Base-by-base conservation (phyloP, 495 filamentous ascomycete species). In the Hyphodiscus hymeniophilus region DNA sequence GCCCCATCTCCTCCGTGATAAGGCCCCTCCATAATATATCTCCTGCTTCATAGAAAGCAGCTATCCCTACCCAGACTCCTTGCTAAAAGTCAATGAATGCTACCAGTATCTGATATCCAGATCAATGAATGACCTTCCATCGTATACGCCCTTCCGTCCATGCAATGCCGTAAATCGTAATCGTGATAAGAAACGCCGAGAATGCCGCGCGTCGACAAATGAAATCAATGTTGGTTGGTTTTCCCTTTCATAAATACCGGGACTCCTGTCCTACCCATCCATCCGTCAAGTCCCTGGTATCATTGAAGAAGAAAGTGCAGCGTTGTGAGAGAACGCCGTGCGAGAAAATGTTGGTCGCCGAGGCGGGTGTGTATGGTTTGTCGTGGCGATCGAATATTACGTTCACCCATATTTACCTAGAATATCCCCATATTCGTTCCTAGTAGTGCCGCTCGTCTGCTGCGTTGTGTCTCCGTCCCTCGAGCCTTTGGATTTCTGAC, bases 401-500 rank as follows among this genome's bases (percentile, higher is more conserved):
- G 17, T 39, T 35, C 16, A 30, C 28, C 42, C 38, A 58, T 20
- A n/a, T 39, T 35, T 17, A 36, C 23, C 43, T 42, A 58, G 40
- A 58, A 58, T 15, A 40, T 31, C 17, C 41, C 47, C 28, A 58
- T 58, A 6, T 18, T 52, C 15, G 42, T 34, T 22, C 52, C 59
- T 28, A 56, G 49, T 13, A n/a, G 13, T 0, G 56, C 54, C 11
- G 45, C 41, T 48, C 30, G 48, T 32, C 55, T 45, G 15, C 23
- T 23, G 3, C 45, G 52, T 28, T 50, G 35, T 32, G 36, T 44
- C 12, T 20, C 8, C 13, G 51, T 52, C 43, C 50, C 42, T 42
- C 41, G 23, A 13, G 61, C 54, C 12, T 32, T 48, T 20, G 58
- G 42, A 22, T 61, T 36, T 35, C 46, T 36, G 17, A 59, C 51